These are phyloP conservation scores for Xerocomus amazonicus DNA, from an alignment of 1,284 basidiomycete species.

Conservation along the genomic window DNA sequence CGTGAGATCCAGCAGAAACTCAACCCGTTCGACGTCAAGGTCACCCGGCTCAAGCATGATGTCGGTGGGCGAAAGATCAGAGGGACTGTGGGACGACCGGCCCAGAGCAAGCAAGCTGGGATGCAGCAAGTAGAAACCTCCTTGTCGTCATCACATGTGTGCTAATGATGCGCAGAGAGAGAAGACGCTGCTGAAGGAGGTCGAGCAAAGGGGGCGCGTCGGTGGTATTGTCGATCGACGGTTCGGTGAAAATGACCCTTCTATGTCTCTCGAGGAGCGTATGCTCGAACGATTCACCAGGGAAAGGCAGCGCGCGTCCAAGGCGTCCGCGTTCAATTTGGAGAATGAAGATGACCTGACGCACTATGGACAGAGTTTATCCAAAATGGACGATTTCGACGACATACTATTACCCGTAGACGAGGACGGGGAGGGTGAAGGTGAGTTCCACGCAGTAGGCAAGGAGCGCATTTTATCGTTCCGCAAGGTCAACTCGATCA, in stretches of 20 bases:
- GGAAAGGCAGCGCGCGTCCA: conserved; percentile 79
- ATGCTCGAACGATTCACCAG: conserved; percentile 96
- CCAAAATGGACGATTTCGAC: conserved; percentile 85
- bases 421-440: conserved; percentile 62
- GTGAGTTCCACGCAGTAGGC: conserved; percentile 10
- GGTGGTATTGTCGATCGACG: conserved; percentile 92
- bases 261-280: conserved; percentile 90
- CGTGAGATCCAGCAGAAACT: conserved; percentile 81
- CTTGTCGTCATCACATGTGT: conserved; percentile 8
- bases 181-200: conserved; percentile 86
- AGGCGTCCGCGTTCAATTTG: conserved; percentile 84
- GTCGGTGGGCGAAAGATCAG: conserved; percentile 86
- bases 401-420: conserved; percentile 70
- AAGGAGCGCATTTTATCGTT: conserved; percentile 22
- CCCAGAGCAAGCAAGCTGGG: conserved; percentile 82
- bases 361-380: conserved; percentile 88
- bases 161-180: conserved; percentile 55
- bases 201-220: conserved; percentile 70
- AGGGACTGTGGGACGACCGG: conserved; percentile 80
- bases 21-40: conserved; percentile 92
- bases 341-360: conserved; percentile 90
- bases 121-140: conserved; percentile 73
- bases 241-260: conserved; percentile 93
- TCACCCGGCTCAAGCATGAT: conserved; percentile 90
- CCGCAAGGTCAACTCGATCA: conserved; percentile 58